Base-by-base conservation (phyloP, 768 basidiomycete species). In the Kwoniella botswanensis region DNA sequence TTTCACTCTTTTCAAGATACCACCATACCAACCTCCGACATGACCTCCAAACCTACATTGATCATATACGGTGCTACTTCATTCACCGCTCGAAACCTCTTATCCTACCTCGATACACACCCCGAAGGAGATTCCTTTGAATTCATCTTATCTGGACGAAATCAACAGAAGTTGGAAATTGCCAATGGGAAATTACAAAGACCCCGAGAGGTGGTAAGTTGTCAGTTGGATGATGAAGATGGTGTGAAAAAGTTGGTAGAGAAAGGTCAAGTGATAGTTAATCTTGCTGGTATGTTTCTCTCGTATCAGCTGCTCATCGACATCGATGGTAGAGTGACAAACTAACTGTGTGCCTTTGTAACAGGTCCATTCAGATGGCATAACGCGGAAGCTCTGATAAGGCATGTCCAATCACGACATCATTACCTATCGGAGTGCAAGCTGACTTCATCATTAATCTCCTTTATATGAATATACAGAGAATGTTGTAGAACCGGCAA, bases 401-500 rank as follows among this genome's bases (percentile, higher is more conserved):
- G 63, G 79, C 76, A 55, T 41, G 74, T 65, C 35, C 35, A 35
- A 35, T 35, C 35, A 35, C 59, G 57, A 50, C 26, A 11, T 57
- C 7, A 3, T 43, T 46, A 3, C 42, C 18, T 7, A 13, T 46
- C 46, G 46, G 46, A 15, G 46, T 50, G 46, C 46, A 18, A 18
- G 46, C 46, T 50, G 46, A 50, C 46, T 17, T 50, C 13, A 18
- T 15, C 13, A 18, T 50, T 15, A 50, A 15, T 50, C 10, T 50
- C 18, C 18, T 6, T 18, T 41, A 21, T 22, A 26, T 12, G 35
- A 4, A 55, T 41, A 44, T 18, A 7, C 26, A 92, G 88, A 67
- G 90, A 91, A 4, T 96, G 94, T 72, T 91, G 90, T 4, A 85
- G 85, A 44, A 85, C 90, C 68, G 90, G 91, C 5, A 87, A 88